phyloP scores from a whole-genome alignment of 139 green algal genomes.

The Ettlia oleoabundans region DNA sequence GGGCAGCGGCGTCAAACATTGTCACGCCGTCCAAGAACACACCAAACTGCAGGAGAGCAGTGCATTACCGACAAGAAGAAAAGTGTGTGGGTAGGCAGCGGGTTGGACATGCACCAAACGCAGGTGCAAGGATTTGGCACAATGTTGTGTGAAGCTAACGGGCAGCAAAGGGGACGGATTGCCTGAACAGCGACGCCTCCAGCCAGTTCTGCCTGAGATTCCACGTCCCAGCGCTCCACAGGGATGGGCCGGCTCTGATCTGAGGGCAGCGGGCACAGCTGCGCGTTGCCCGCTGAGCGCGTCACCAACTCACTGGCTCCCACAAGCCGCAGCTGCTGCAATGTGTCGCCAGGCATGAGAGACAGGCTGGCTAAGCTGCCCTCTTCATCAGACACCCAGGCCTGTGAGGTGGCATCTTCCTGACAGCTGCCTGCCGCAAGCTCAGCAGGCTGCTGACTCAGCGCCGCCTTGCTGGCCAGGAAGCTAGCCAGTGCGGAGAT shows the following conservation, averaged over 20 bases:
- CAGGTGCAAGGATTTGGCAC: too few relatives aligned
- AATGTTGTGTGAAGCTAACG: too few relatives aligned
- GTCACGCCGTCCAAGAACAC: slow-evolving; percentile 58
- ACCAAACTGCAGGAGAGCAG: slow-evolving; percentile 65
- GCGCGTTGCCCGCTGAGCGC: slow-evolving; percentile 2
- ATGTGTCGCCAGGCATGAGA: neutral
- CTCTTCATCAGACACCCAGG: slow-evolving; percentile 17
- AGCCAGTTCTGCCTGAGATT: slow-evolving; percentile 22
- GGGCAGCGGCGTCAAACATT: slow-evolving; percentile 61
- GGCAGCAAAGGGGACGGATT: slow-evolving; percentile 58
- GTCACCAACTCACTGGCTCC: slow-evolving; percentile 16
- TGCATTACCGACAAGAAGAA: neutral
- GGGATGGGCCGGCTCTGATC: slow-evolving; percentile 50
- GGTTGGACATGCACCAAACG: too few relatives aligned
- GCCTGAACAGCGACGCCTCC: slow-evolving; percentile 52
- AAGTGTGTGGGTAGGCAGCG: neutral
- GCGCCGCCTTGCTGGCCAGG: slow-evolving; percentile 29
- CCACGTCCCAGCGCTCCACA: slow-evolving; percentile 60
- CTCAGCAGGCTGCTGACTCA: neutral
- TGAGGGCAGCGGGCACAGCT: neutral
- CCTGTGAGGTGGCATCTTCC: neutral
- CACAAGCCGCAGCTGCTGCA: slow-evolving; percentile 17
- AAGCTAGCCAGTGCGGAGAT: slow-evolving; percentile 46
- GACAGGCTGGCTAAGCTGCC: slow-evolving; percentile 1
- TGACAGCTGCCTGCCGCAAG: neutral